Base-by-base conservation (phyloP, 75 land plant species). In the Sequoiadendron giganteum region DNA sequence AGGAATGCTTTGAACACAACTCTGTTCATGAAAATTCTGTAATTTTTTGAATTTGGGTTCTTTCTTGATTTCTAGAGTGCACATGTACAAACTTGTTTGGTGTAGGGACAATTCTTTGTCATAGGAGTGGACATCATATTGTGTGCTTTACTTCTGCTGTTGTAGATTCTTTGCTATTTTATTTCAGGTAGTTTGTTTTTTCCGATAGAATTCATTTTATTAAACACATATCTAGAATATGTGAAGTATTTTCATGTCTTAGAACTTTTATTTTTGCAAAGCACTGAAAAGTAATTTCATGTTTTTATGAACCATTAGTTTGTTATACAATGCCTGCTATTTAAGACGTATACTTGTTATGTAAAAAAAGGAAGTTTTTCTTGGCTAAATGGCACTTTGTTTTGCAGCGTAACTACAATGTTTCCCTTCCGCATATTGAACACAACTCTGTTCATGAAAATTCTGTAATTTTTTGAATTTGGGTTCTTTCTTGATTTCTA, bases 341-440 rank as follows among this genome's bases (percentile, higher is more conserved):
- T 82, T n/a, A n/a, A 82, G 30, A 45, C 47, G 47, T 82, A 82
- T 45, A 4, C 3, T n/a, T 7, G 83, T 11, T 36, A 25, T 16
- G 10, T 32, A 13, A 30, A 75, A 34, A 34, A 30, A 32, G 28
- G 6, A 68, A 21, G 1, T 42, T 73, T 80, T 82, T 79, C 45
- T 47, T 45, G 49, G 25, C 47, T 79, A 82, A 43, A 86, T 52
- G 65, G 10, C 32, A 34, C 25, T 85, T 88, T n/a, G 19, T 39
- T 88, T 82, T 92, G 88, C 93, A 98, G 99, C 92, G 99, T 49
- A 98, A 93, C 87, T 98, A 98, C 79, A 90, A 98, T 89, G 88
- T 91, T n/a, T 91, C 95, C 79, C 93, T 98, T 42, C 97, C 97
- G 45, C 93, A 94, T 88, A n/a, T 55, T 55, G 56, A 55, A 55